These are phyloP conservation scores for Sporopachydermia lactativora DNA, from an alignment of 805 yeast species.

Conservation along the genomic window DNA sequence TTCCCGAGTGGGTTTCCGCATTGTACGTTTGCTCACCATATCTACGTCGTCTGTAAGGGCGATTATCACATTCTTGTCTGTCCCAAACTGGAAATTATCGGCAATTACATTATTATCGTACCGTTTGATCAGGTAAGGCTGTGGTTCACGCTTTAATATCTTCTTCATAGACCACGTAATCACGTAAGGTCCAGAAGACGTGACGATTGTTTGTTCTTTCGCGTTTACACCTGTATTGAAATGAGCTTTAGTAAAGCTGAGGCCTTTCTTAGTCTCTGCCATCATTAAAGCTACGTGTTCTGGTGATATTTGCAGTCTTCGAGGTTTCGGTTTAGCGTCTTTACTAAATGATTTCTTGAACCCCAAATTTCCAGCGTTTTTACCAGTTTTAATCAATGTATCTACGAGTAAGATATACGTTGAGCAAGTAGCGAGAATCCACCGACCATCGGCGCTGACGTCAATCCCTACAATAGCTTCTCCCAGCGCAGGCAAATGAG, in stretches of 20 bases:
- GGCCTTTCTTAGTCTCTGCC: conserved; percentile 30
- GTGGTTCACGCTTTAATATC: conserved; percentile 35
- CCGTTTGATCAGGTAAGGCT: conserved; percentile 49
- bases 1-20: conserved; percentile 41
- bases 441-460: conserved; percentile 65
- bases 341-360: conserved; percentile 50
- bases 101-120: conserved; percentile 51
- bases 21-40: conserved; percentile 44
- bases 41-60: conserved; percentile 69
- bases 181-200: conserved; percentile 74
- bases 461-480: conserved; percentile 57
- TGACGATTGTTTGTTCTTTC: conserved; percentile 56
- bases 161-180: conserved; percentile 65
- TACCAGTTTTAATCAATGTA: conserved; percentile 45
- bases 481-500: conserved; percentile 71
- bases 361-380: conserved; percentile 45
- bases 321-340: conserved; percentile 55
- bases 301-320: conserved; percentile 50
- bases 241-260: conserved; percentile 56
- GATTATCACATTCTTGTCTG: conserved; percentile 55
- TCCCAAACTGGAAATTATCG: conserved; percentile 66
- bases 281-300: conserved; percentile 57
- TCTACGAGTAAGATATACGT: conserved; percentile 61
- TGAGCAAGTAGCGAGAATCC: conserved; percentile 70
- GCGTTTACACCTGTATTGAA: conserved; percentile 60